Percentiles rank a stretch among this genome's conserved stretches.
phyloP scores from a whole-genome alignment of 345 rosid species.

The Aegle marmelos region DNA sequence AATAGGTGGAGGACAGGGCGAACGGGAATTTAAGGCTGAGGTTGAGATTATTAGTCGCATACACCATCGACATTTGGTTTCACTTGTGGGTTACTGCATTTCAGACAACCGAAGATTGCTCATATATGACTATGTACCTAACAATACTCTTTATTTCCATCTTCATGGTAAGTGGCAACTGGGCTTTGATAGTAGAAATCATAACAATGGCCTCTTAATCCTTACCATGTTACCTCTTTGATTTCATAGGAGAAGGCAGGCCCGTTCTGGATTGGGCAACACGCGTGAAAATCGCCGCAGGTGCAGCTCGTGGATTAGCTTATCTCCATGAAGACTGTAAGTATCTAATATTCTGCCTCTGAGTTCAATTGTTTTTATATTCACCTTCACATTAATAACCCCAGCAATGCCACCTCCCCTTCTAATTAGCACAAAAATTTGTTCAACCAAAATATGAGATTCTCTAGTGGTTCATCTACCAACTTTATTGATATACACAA shows the following conservation, averaged over 20 bases:
- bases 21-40: constrained; percentile 90
- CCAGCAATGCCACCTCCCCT: neutral
- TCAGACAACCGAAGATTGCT: constrained; percentile 77
- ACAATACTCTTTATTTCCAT: constrained; percentile 85
- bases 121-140: constrained; percentile 79
- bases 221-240: constrained; percentile 4
- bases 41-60: constrained; percentile 90
- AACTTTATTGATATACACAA: neutral
- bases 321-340: constrained; percentile 98
- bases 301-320: constrained; percentile 97
- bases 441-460: neutral
- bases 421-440: neutral
- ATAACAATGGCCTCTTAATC: constrained; percentile 5
- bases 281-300: constrained; percentile 78
- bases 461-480: neutral
- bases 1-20: constrained; percentile 86
- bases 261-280: constrained; percentile 73
- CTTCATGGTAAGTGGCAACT: constrained; percentile 66
- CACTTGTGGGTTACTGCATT: constrained; percentile 92
- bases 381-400: constrained; percentile 2
- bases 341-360: constrained; percentile 23
- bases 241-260: constrained; percentile 49
- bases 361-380: neutral
- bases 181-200: constrained; percentile 18
- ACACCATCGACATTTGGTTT: constrained; percentile 93